Evolutionary conservation across 1,284 basidiomycete species (phyloP).

Genomic region (Tylopilus sp.): DNA sequence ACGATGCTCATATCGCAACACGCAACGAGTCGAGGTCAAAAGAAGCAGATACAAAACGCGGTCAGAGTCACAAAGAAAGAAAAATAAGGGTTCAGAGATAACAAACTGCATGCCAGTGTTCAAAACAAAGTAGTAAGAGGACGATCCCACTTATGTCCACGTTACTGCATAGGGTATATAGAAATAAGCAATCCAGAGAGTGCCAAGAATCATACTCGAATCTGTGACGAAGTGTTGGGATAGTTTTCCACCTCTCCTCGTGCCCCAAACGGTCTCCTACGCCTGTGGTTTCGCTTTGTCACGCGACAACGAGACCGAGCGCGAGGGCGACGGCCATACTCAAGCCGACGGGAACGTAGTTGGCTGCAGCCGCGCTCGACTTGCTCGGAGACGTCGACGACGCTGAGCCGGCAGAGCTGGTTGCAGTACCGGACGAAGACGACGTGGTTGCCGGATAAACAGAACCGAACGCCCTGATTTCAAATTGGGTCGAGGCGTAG

Average conservation of each 20-base stretch:
- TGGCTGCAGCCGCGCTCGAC: slow-evolving; percentile 26
- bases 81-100: not conserved
- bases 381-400: slow-evolving; percentile 21
- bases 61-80: not conserved
- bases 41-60: too few species aligned
- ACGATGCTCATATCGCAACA: too few species aligned
- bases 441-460: slow-evolving; percentile 48
- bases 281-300: slow-evolving; percentile 3
- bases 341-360: slow-evolving; percentile 32
- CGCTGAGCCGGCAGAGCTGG: slow-evolving; percentile 17
- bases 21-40: too few species aligned
- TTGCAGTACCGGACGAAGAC: slow-evolving; percentile 29
- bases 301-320: slow-evolving; percentile 35
- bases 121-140: not conserved
- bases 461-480: slow-evolving; percentile 62
- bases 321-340: slow-evolving; percentile 30
- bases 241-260: not conserved
- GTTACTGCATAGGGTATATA: slow-evolving; percentile 20
- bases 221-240: not conserved
- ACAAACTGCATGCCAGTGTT: too few species aligned
- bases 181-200: slow-evolving; percentile 3
- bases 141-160: slow-evolving; percentile 1
- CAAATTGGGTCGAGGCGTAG: slow-evolving; percentile 59
- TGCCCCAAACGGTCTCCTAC: not conserved
- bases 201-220: not conserved